Evolutionary conservation across 495 filamentous ascomycete genomes (phyloP), one percentile per base, ranked within the genome.

Genomic region (Aspergillus kassunensis): DNA sequence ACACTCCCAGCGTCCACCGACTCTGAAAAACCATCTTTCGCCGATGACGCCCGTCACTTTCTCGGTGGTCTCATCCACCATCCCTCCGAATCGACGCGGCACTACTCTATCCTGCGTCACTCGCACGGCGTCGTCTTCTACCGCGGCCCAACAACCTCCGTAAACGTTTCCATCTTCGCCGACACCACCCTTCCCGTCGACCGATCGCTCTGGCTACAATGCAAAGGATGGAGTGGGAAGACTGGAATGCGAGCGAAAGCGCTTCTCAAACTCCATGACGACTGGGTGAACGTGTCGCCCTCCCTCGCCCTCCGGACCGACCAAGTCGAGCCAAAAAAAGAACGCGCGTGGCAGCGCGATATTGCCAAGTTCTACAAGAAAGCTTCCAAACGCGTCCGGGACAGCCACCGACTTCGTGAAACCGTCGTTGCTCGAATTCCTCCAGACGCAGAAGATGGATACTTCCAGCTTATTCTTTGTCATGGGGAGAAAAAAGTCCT

Each of bases 261-360:
- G 2, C 57, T 85, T 8, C 59, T 86, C 13, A 76, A 77, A 15
- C 64, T 75, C 0, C 78, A 76, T 33, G 67, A 74, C 15, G 70
- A 68, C 64, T 87, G 85, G 85, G 58, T 87, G 1, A 73, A 87
- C 49, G 83, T 87, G 4, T 86, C 85, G 0, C 85, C 85, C 0
- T 63, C 73, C 2, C 62, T 72, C 6, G 67, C 72, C n/a, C 61
- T 79, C 0, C 53, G 61, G 9, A 54, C 75, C 0, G 63, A 72
- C 3, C 77, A 80, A 47, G 53, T 84, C 4, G 65, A 69, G 0
- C 63, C 71, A 2, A 58, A 62, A 8, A 78, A 81, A 33, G 84
- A 87, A 53, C 72, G 83, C 19, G 79, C 77, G 20, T 86, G 84
- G 83, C 80, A 86, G 61, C 70, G 84, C 35, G 84, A 87, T 57